These are phyloP conservation scores for Thelonectria blattea DNA, from an alignment of 2,329 filamentous ascomycete genomes.

Conservation along the genomic window DNA sequence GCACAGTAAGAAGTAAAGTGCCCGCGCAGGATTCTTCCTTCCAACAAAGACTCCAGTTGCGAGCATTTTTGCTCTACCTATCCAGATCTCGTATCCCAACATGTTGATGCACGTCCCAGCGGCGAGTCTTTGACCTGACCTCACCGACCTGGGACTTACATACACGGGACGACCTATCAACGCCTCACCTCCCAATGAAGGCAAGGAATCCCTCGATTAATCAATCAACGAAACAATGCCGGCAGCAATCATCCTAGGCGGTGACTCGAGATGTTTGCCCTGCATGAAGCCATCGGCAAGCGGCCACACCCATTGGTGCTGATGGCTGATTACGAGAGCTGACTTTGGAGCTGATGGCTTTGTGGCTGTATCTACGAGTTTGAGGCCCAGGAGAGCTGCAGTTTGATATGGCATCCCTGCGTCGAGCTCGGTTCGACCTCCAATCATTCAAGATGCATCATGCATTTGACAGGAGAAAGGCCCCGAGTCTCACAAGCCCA, in stretches of 20 bases:
- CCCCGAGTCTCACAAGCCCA: neutral
- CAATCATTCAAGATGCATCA: neutral
- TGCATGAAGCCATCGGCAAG: constrained; percentile 15
- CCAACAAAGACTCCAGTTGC: too few species aligned
- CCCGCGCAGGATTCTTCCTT: too few species aligned
- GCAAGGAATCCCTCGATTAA: constrained; percentile 2
- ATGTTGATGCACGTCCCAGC: constrained; percentile 4
- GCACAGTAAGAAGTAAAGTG: too few species aligned
- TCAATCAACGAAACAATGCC: constrained; percentile 7
- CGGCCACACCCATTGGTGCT: constrained; percentile 7
- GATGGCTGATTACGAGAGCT: constrained; percentile 9
- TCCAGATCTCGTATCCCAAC: constrained; percentile 17
- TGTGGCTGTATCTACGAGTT: constrained; percentile 8
- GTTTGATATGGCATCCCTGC: neutral
- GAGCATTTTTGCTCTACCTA: neutral
- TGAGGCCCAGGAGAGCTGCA: constrained; percentile 4
- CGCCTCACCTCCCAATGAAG: neutral
- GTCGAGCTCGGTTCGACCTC: neutral
- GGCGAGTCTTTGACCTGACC: neutral
- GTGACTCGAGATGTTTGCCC: constrained; percentile 7
- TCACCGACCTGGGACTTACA: neutral
- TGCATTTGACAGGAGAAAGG: neutral
- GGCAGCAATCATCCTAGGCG: neutral
- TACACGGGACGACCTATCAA: neutral
- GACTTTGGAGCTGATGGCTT: constrained; percentile 14